A percentile compares a stretch with the other conserved stretches of the same genome.
Conservation (phyloP, 2,329 filamentous ascomycete species). For the Curvularia spicifera region DNA sequence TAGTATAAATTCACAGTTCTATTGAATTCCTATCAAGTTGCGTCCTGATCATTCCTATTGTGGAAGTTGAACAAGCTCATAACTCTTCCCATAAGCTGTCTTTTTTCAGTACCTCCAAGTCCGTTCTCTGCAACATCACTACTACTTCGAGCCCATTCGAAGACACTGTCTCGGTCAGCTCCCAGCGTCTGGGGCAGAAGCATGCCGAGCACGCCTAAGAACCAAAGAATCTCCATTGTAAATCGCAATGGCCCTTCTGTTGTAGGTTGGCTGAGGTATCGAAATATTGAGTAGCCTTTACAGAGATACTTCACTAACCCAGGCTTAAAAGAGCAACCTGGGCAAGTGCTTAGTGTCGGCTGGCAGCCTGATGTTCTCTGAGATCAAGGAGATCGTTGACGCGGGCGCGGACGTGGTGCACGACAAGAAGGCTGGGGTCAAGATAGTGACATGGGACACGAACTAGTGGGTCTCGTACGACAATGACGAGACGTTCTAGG, state of each 20-base stretch:
- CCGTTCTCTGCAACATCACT: too few relatives aligned
- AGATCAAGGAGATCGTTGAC: slow-evolving; percentile 22
- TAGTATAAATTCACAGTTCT: too few relatives aligned
- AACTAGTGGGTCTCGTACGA: slow-evolving; percentile 53
- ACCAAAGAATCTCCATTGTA: slow-evolving; percentile 3
- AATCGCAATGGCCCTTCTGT: slow-evolving; percentile 3
- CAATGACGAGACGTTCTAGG: slow-evolving; percentile 43
- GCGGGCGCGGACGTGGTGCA: slow-evolving; percentile 16
- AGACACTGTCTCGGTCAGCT: too few relatives aligned
- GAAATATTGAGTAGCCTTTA: slow-evolving; percentile 3
- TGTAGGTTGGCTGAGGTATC: slow-evolving; percentile 2
- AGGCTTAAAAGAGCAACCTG: slow-evolving; percentile 3
- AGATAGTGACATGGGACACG: slow-evolving; percentile 39
- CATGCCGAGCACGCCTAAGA: slow-evolving; percentile 2
- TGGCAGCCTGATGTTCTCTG: slow-evolving; percentile 21
- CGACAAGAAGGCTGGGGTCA: slow-evolving; percentile 28
- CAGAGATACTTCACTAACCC: slow-evolving; percentile 1
- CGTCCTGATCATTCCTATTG: too few relatives aligned
- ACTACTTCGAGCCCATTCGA: too few relatives aligned
- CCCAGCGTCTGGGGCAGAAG: slow-evolving; percentile 5
- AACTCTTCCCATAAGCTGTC: too few relatives aligned
- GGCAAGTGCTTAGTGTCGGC: slow-evolving; percentile 4
- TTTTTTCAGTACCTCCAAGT: too few relatives aligned
- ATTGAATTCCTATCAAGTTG: too few relatives aligned
- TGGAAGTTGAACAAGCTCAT: too few relatives aligned